Base-by-base conservation (phyloP, 2,329 filamentous ascomycete species). In the Colletotrichum salicis region DNA sequence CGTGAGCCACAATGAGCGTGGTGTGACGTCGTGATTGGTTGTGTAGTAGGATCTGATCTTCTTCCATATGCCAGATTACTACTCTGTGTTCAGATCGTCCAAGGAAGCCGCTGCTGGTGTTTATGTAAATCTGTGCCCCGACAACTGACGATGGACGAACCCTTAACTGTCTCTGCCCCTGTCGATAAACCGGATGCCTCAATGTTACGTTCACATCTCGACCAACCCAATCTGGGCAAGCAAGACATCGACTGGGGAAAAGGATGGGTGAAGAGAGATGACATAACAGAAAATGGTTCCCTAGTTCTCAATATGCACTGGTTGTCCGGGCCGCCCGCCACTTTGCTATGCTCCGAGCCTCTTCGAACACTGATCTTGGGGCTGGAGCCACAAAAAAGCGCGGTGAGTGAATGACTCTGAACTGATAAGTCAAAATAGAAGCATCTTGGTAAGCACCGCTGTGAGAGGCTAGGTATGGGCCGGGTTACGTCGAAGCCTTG, bases 361-460 rank as follows among this genome's bases (percentile, higher is more conserved):
- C 45, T 7, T 37, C n/a, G 59, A 7, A 13, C 22, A 29, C 33
- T 62, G 45, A 41, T 29, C 54, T 29, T 29, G 3, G 54, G 19
- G 22, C 24, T 22, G 63, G 51, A 51, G 12, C 33, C 22, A 51
- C 27, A 29, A 37, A n/a, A 35, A 31, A 54, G 41, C 29, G 54
- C 54, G 54, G 41, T 27, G 22, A 57, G 52, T 22, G n/a, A 56
- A 12, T 45, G 52, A 55, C 24, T 56, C 24, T 54, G 19, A 13
- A 11, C 22, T 48, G 33, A 33, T n/a, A 35, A 31, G 60, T 58
- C 55, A 72, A 70, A 72, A 72, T 72, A 72, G 65, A 72, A 70
- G 54, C 66, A 72, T 51, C 60, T 72, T 72, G 70, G 70, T 72
- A 62, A 72, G 70, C 70, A 70, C 56, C 19, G 19, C 22, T 24